Percentiles rank a stretch among this genome's conserved stretches.
phyloP scores from a whole-genome alignment of 139 green algal species.

The Mesotaenium endlicherianum region DNA sequence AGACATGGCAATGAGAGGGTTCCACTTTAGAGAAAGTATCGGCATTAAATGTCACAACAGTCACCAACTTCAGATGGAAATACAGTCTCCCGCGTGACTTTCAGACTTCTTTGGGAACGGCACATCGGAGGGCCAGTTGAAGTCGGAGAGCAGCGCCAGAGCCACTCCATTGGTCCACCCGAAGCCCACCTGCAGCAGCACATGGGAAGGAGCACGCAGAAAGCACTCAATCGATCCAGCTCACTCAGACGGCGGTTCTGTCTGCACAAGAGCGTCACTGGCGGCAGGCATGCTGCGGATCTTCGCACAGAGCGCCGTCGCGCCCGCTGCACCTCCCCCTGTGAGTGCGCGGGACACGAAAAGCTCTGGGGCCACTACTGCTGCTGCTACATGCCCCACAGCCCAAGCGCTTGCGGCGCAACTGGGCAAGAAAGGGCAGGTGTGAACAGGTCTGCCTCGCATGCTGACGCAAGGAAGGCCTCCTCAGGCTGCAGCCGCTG shows the following conservation, averaged over 20 bases:
- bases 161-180: conserved; percentile 44
- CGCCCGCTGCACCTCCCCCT: background rate
- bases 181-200: conserved; percentile 27
- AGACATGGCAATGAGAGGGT: too few relatives aligned
- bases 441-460: too few relatives aligned
- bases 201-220: background rate
- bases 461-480: too few relatives aligned
- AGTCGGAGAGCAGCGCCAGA: conserved; percentile 23
- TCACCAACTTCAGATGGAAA: too few relatives aligned
- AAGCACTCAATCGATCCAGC: background rate
- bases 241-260: background rate
- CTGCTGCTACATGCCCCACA: too few relatives aligned
- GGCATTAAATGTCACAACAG: too few relatives aligned
- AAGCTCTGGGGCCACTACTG: background rate
- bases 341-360: background rate
- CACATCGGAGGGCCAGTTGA: conserved; percentile 32
- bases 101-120: too few relatives aligned
- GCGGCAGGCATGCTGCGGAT: background rate
- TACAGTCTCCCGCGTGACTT: too few relatives aligned
- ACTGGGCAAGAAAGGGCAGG: too few relatives aligned
- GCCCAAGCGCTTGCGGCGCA: too few relatives aligned
- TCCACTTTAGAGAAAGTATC: too few relatives aligned
- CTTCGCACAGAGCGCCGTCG: background rate
- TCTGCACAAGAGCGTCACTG: background rate
- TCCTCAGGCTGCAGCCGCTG: too few relatives aligned